A percentile compares a stretch with the other conserved stretches of the same genome.
phyloP scores from a whole-genome alignment of 2,329 filamentous ascomycete genomes.

The Sclerotinia spermophila region DNA sequence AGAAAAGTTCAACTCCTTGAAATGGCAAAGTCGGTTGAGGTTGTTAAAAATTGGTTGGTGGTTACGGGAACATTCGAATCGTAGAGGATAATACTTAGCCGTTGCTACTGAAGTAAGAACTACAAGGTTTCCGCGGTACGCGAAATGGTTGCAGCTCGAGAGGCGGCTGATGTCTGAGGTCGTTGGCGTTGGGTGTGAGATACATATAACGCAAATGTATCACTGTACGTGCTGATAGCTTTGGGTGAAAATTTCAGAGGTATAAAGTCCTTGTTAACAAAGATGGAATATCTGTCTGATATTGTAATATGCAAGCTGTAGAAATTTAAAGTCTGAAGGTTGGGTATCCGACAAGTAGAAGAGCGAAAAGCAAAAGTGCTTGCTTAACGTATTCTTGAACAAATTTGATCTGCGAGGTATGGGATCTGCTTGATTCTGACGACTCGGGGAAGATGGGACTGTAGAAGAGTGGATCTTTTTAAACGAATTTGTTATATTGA shows the following conservation, averaged over 20 bases:
- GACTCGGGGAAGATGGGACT: neutral
- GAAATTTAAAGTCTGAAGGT: neutral
- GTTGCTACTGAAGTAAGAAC: slow-evolving; percentile 84
- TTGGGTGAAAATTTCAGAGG: slow-evolving; percentile 30
- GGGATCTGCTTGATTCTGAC: neutral
- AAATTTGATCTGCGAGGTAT: neutral
- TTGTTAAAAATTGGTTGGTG: slow-evolving; percentile 45
- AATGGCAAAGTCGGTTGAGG: slow-evolving; percentile 51
- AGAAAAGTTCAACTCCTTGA: slow-evolving; percentile 39
- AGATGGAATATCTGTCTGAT: neutral
- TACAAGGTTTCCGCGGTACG: slow-evolving; percentile 92
- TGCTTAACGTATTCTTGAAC: neutral
- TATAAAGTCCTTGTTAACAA: slow-evolving; percentile 13
- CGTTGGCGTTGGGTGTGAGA: slow-evolving; percentile 61
- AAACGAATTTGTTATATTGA: neutral
- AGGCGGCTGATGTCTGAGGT: slow-evolving; percentile 91
- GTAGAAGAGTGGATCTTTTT: neutral
- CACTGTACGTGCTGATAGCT: slow-evolving; percentile 31
- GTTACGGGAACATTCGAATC: slow-evolving; percentile 36
- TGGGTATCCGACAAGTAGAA: neutral
- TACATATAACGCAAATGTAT: slow-evolving; percentile 40
- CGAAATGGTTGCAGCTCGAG: slow-evolving; percentile 96
- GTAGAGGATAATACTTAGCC: slow-evolving; percentile 60
- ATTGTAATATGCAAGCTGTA: neutral
- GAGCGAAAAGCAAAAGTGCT: slow-evolving; percentile 4